A percentile compares a stretch with the other conserved stretches of the same genome.
These are phyloP conservation scores for Russula compacta DNA, from an alignment of 768 basidiomycete species.

Conservation along the genomic window DNA sequence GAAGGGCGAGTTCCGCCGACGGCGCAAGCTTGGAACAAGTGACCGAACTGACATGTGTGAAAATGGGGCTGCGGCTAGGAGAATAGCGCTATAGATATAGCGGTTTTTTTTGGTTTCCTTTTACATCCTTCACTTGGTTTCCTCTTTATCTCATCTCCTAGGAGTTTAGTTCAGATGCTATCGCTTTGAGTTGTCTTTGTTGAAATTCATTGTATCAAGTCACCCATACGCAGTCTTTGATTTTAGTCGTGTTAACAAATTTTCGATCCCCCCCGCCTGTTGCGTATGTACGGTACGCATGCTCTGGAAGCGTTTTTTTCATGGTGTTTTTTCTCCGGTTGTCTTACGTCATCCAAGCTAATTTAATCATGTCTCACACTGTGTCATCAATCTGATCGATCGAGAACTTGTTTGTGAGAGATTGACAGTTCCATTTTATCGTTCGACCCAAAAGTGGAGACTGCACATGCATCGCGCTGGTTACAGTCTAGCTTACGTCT, in stretches of 20 bases:
- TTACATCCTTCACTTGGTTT: background rate
- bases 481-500: too few relatives aligned
- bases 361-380: too few relatives aligned
- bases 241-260: background rate
- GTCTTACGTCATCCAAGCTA: background rate
- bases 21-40: background rate
- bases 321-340: background rate
- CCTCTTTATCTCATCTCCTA: background rate
- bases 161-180: constrained; percentile 10
- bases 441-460: too few relatives aligned
- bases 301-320: too few relatives aligned
- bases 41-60: background rate
- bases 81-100: background rate
- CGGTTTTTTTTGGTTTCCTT: background rate
- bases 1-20: background rate
- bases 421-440: too few relatives aligned
- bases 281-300: too few relatives aligned
- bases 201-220: constrained; percentile 5
- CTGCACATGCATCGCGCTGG: too few relatives aligned
- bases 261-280: background rate
- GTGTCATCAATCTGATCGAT: background rate
- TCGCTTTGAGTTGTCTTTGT: constrained; percentile 1
- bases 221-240: constrained; percentile 4
- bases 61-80: background rate
- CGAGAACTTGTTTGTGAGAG: background rate